Percentiles rank a stretch among this genome's conserved stretches.
phyloP scores from a whole-genome alignment of 2,329 filamentous ascomycete species.

The Verticillium tricorpus region DNA sequence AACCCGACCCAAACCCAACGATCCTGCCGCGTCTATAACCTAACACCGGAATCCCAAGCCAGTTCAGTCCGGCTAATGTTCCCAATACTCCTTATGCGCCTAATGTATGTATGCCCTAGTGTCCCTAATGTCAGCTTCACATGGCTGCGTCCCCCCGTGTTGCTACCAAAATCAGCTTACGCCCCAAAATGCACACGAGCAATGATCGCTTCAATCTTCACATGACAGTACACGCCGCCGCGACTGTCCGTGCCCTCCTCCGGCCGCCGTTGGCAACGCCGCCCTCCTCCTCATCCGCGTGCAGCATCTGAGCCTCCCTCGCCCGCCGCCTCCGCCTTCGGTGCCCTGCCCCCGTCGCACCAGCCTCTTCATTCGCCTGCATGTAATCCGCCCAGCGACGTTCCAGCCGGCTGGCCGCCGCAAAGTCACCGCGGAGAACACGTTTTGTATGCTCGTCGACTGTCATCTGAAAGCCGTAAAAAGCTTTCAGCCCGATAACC shows the following conservation, averaged over 20 bases:
- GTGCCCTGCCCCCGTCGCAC: slow-evolving; percentile 58
- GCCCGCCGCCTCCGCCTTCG: slow-evolving; percentile 71
- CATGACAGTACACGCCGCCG: slow-evolving; percentile 58
- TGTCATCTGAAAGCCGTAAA: slow-evolving; percentile 92
- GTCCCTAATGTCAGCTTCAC: not conserved
- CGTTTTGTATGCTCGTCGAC: slow-evolving; percentile 91
- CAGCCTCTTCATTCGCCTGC: slow-evolving; percentile 84
- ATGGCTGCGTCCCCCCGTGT: not conserved
- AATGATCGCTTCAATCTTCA: slow-evolving; percentile 24
- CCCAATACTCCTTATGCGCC: not conserved
- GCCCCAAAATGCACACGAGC: not conserved
- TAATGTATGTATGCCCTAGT: not conserved
- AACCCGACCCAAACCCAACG: not conserved
- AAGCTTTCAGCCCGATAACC: slow-evolving; percentile 84
- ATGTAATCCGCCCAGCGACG: slow-evolving; percentile 92
- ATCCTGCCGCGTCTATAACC: not conserved
- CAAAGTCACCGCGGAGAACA: slow-evolving; percentile 71
- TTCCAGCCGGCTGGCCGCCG: slow-evolving; percentile 73
- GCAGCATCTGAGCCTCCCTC: slow-evolving; percentile 74
- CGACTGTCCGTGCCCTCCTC: slow-evolving; percentile 60
- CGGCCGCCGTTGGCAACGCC: slow-evolving; percentile 47
- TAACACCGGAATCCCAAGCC: not conserved
- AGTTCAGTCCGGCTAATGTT: not conserved
- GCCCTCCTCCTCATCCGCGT: slow-evolving; percentile 76
- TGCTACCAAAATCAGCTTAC: not conserved